phyloP scores from a whole-genome alignment of 2,329 filamentous ascomycete species.

The Colletotrichum acutatum region DNA sequence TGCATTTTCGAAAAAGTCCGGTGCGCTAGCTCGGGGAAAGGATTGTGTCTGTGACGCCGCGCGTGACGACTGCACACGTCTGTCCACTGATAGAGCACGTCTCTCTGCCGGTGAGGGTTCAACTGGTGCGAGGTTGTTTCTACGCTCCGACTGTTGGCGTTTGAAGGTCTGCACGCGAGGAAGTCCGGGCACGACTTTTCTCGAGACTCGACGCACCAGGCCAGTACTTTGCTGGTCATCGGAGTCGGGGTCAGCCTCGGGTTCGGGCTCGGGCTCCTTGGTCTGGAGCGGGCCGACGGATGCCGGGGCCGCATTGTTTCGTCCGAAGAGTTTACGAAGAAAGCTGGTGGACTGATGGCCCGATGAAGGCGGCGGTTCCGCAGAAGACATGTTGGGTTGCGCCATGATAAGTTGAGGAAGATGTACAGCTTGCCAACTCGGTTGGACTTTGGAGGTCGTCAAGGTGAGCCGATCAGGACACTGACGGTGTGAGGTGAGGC shows the following conservation, averaged over 20 bases:
- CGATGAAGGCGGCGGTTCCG: constrained; percentile 27
- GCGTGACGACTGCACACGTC: constrained; percentile 52
- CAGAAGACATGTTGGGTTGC: constrained; percentile 22
- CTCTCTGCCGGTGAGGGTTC: constrained; percentile 73
- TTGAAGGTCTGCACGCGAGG: constrained; percentile 83
- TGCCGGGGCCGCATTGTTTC: constrained; percentile 29
- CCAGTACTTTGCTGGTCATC: constrained; percentile 47
- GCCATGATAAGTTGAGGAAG: constrained; percentile 18
- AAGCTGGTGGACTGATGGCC: constrained; percentile 24
- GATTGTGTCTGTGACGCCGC: constrained; percentile 47
- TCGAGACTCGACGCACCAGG: constrained; percentile 55
- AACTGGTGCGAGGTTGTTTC: constrained; percentile 76
- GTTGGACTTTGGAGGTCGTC: background rate
- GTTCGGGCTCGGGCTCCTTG: constrained; percentile 31
- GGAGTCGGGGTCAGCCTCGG: constrained; percentile 37
- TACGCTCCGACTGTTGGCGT: constrained; percentile 83
- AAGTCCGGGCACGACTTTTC: constrained; percentile 80
- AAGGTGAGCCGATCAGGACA: constrained; percentile 8
- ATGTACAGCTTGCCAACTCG: background rate
- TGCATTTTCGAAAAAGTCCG: constrained; percentile 53
- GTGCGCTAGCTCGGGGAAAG: constrained; percentile 60
- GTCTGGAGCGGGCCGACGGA: constrained; percentile 25
- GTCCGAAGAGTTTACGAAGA: constrained; percentile 35
- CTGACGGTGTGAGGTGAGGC: constrained; percentile 27
- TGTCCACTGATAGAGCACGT: constrained; percentile 76